Percentiles rank a stretch among this genome's conserved stretches.
These are phyloP conservation scores for Waitea zeae DNA, from an alignment of 1,284 basidiomycete species.

Conservation along the genomic window DNA sequence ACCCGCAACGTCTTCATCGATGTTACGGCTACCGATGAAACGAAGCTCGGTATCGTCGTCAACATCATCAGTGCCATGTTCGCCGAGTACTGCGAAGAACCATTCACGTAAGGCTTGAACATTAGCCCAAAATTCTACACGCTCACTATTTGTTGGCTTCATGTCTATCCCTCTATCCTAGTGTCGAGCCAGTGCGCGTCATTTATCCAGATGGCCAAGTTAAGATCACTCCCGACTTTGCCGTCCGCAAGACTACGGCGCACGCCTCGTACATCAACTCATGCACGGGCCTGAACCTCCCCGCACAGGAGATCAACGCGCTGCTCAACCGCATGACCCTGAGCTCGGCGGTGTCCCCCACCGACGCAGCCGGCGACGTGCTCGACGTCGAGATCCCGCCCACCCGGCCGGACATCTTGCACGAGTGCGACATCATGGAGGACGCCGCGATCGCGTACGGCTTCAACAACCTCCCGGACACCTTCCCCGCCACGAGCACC, in stretches of 20 bases:
- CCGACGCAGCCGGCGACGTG: constrained; percentile 32
- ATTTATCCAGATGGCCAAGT: constrained; percentile 63
- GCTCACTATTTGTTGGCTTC: neutral
- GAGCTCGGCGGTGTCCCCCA: constrained; percentile 26
- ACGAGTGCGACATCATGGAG: constrained; percentile 98
- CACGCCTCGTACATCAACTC: constrained; percentile 89
- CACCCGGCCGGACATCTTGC: constrained; percentile 91
- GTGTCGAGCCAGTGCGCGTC: constrained; percentile 82
- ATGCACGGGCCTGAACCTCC: constrained; percentile 75
- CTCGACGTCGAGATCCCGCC: constrained; percentile 69
- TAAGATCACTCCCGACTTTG: constrained; percentile 70
- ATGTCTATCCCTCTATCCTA: constrained; percentile 18
- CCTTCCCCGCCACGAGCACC: constrained; percentile 90
- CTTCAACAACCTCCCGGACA: constrained; percentile 89
- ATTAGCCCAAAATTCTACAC: neutral
- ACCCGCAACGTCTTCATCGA: constrained; percentile 96
- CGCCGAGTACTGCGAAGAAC: constrained; percentile 85
- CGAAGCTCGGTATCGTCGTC: constrained; percentile 89
- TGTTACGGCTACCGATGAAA: constrained; percentile 94
- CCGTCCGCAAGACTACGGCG: constrained; percentile 56
- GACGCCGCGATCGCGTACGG: constrained; percentile 97
- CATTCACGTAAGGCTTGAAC: constrained; percentile 58
- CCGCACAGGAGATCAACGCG: constrained; percentile 36
- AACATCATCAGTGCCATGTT: constrained; percentile 97
- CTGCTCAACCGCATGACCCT: constrained; percentile 71